These are phyloP conservation scores for Spathaspora hagerdaliae DNA, from an alignment of 805 yeast species.

Conservation along the genomic window DNA sequence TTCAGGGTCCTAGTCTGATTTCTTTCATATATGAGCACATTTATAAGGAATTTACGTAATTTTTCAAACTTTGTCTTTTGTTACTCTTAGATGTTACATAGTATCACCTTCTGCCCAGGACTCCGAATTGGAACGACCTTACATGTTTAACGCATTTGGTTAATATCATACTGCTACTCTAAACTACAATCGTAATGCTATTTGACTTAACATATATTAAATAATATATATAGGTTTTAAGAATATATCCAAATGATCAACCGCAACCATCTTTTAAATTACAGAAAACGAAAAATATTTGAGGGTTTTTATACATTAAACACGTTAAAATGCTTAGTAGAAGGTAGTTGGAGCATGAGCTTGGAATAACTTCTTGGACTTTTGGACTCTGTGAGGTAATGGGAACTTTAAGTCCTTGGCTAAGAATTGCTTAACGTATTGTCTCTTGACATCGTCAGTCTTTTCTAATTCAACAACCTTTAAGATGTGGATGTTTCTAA, in stretches of 20 bases:
- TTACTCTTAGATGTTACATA: too few species aligned
- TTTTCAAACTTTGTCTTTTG: too few species aligned
- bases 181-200: neutral
- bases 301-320: neutral
- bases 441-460: constrained; percentile 98
- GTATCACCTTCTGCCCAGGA: too few species aligned
- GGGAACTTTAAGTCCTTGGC: constrained; percentile 98
- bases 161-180: too few species aligned
- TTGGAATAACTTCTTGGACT: constrained; percentile 83
- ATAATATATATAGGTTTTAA: neutral
- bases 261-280: neutral
- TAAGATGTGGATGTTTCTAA: constrained; percentile 98
- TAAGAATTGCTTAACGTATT: constrained; percentile 96
- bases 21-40: too few species aligned
- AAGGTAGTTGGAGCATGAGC: constrained; percentile 95
- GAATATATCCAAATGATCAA: neutral
- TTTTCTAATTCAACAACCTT: constrained; percentile 98
- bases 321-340: constrained; percentile 57
- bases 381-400: constrained; percentile 98
- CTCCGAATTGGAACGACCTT: too few species aligned
- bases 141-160: too few species aligned
- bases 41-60: too few species aligned
- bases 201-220: neutral
- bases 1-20: too few species aligned
- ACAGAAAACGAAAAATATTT: neutral